These are phyloP conservation scores for Taphrina sp. DNA, from an alignment of 1,139 yeast genomes.

Conservation along the genomic window DNA sequence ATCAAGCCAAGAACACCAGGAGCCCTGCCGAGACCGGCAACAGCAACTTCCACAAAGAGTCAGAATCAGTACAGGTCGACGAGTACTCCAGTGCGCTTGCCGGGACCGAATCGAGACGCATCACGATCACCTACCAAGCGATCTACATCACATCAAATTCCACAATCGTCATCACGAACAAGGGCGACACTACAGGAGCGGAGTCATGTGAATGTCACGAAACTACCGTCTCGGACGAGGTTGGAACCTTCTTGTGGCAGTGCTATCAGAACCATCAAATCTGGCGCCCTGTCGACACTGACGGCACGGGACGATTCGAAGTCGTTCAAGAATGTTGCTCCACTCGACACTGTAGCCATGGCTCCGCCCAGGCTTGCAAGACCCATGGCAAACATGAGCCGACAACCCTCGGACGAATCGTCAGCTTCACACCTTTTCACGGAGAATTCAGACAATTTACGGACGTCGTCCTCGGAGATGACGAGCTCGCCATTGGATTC, in stretches of 20 bases:
- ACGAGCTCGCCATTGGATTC: no score
- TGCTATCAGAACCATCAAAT: no score
- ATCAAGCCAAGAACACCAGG: slow-evolving; percentile 18
- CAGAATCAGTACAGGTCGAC: neutral
- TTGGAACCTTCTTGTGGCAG: no score
- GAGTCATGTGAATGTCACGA: neutral
- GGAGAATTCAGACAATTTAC: slow-evolving; percentile 12
- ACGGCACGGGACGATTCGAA: no score
- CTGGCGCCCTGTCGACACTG: neutral
- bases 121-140: neutral
- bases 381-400: neutral
- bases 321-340: no score
- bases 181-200: neutral
- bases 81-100: slow-evolving; percentile 9
- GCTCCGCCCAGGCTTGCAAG: neutral
- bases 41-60: neutral
- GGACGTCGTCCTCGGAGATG: slow-evolving; percentile 8
- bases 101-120: neutral
- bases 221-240: no score
- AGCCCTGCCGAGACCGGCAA: slow-evolving; percentile 1
- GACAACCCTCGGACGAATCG: neutral
- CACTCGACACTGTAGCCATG: no score
- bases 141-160: neutral
- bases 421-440: slow-evolving; percentile 11
- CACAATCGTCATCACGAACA: neutral